A percentile compares a stretch with the other conserved stretches of the same genome.
phyloP scores from a whole-genome alignment of 306 rosid species.

The Quercus variabilis region DNA sequence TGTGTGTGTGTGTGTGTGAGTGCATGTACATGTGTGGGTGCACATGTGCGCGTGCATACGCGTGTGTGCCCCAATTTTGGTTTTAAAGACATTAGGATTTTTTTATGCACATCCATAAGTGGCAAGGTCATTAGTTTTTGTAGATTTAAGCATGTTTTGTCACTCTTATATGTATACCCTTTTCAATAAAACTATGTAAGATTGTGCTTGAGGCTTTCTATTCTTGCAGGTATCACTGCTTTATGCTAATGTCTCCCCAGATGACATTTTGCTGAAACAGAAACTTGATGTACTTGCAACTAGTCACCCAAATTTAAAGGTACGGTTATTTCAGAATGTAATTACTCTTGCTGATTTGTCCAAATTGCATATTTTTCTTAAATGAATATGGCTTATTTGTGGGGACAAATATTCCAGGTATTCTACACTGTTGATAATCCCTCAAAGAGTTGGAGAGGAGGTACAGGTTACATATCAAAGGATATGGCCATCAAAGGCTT shows the following conservation, averaged over 20 bases:
- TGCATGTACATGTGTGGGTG: too few species aligned
- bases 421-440: constrained; percentile 86
- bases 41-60: too few species aligned
- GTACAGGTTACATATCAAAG: constrained; percentile 78
- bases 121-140: constrained; percentile 7
- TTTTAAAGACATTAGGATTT: neutral
- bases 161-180: neutral
- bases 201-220: constrained; percentile 29
- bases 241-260: constrained; percentile 84
- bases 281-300: constrained; percentile 81
- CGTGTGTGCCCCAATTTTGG: neutral
- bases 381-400: constrained; percentile 1
- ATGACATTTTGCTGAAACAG: constrained; percentile 92
- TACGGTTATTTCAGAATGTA: constrained; percentile 17
- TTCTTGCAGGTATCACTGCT: constrained; percentile 70
- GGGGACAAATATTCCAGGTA: constrained; percentile 41
- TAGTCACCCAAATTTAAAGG: constrained; percentile 92
- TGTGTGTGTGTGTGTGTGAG: neutral
- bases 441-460: constrained; percentile 86
- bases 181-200: constrained; percentile 6
- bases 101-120: neutral
- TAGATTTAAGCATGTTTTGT: neutral
- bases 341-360: neutral
- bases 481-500: constrained; percentile 84
- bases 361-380: constrained; percentile 4